Percentiles rank a stretch among this genome's conserved stretches.
phyloP scores from a whole-genome alignment of 306 rosid species.

The Sicyos baderoa region DNA sequence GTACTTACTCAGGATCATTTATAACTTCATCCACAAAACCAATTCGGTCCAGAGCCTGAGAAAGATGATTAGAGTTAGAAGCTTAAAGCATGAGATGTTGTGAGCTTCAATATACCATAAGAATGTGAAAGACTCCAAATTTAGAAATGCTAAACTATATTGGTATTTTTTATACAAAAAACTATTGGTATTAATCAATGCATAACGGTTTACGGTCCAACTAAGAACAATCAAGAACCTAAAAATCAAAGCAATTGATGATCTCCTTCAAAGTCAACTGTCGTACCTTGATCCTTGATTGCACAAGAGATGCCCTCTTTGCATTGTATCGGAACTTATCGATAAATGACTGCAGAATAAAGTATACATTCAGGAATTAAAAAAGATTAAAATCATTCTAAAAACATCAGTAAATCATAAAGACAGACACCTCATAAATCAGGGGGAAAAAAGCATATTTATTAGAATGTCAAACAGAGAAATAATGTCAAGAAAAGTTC shows the following conservation, averaged over 20 bases:
- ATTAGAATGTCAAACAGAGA: neutral
- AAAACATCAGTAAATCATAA: conserved; percentile 1
- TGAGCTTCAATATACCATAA: conserved; percentile 8
- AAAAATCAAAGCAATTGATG: neutral
- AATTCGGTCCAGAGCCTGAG: conserved; percentile 83
- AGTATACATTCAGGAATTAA: neutral
- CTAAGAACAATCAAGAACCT: neutral
- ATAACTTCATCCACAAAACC: conserved; percentile 86
- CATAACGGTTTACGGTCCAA: neutral
- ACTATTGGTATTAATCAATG: neutral
- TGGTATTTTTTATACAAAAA: no score
- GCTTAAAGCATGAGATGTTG: neutral
- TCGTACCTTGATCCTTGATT: conserved; percentile 93
- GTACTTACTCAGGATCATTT: conserved; percentile 91
- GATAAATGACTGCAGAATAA: conserved; percentile 61
- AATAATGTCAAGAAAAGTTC: neutral
- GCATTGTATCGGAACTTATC: conserved; percentile 98
- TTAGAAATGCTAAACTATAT: neutral
- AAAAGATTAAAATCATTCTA: conserved; percentile 1
- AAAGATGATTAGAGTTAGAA: conserved; percentile 7
- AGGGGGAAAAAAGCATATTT: neutral
- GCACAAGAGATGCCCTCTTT: conserved; percentile 97
- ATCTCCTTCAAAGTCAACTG: neutral
- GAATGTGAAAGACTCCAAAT: neutral
- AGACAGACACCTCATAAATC: neutral